Base-by-base conservation (phyloP, 1,284 basidiomycete species). In the Tilletiopsis washingtonensis region DNA sequence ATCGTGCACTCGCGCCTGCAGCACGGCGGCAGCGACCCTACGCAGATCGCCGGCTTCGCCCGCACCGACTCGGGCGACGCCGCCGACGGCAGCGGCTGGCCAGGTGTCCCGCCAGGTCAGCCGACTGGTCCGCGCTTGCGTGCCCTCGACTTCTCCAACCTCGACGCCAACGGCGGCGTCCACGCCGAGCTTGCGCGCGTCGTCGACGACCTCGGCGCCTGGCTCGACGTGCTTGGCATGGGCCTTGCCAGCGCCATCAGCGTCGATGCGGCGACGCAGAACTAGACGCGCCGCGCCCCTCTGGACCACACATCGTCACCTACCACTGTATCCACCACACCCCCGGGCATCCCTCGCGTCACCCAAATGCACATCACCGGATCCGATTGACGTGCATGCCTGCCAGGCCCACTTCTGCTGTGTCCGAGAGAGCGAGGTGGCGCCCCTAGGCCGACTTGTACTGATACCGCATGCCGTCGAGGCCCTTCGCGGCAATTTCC, bases 381-480 rank as follows among this genome's bases (percentile, higher is more conserved):
- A n/a, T n/a, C n/a, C n/a, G n/a, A n/a, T n/a, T n/a, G n/a, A n/a
- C n/a, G n/a, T n/a, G n/a, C n/a, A n/a, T n/a, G n/a, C n/a, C n/a
- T n/a, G n/a, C n/a, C n/a, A n/a, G n/a, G n/a, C n/a, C n/a, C n/a
- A n/a, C n/a, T n/a, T n/a, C n/a, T n/a, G n/a, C n/a, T n/a, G n/a
- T n/a, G n/a, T n/a, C n/a, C n/a, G n/a, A n/a, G n/a, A n/a, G n/a
- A n/a, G n/a, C n/a, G n/a, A n/a, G n/a, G n/a, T n/a, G n/a, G n/a
- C n/a, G n/a, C n/a, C n/a, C n/a, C n/a, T 50, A 72, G 1, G 69
- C 70, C 19, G 64, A 61, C 45, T 70, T 70, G 51, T 70, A 69
- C 44, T 59, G 53, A 54, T 73, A 73, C 54, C 63, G 64, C 23
- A 70, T 40, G 6, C 59, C 61, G 25, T 56, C 52, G 15, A 73